Evolutionary conservation across 2,329 filamentous ascomycete genomes (phyloP).

Genomic region (Echinosphaeria canescens): DNA sequence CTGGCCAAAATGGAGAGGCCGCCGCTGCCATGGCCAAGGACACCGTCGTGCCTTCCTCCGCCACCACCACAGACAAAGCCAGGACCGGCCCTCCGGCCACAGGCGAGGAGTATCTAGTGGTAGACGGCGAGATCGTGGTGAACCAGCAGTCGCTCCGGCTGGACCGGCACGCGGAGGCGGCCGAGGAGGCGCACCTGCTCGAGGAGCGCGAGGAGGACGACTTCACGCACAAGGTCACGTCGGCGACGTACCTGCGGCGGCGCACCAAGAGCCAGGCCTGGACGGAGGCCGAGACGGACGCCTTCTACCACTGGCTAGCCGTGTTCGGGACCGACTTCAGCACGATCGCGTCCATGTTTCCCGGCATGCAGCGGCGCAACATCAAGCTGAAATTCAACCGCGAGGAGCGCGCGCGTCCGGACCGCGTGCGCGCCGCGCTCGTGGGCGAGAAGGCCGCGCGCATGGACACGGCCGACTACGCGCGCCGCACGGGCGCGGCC

Average conservation of each 20-base stretch:
- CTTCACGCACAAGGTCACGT: slow-evolving; percentile 50
- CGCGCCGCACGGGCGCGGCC: slow-evolving; percentile 25
- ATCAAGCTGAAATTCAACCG: slow-evolving; percentile 70
- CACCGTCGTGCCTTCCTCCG: too few species aligned
- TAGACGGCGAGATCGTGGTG: slow-evolving; percentile 52
- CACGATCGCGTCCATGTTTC: slow-evolving; percentile 60
- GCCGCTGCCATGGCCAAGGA: too few species aligned
- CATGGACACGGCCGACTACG: slow-evolving; percentile 37
- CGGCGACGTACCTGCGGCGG: slow-evolving; percentile 40
- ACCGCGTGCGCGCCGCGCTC: slow-evolving; percentile 40
- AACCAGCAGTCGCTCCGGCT: slow-evolving; percentile 46
- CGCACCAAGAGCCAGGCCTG: slow-evolving; percentile 46
- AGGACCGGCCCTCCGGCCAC: slow-evolving; percentile 4
- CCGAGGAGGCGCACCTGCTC: slow-evolving; percentile 24
- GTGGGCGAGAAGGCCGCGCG: slow-evolving; percentile 30
- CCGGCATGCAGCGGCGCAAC: slow-evolving; percentile 45
- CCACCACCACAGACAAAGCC: background rate
- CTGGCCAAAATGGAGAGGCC: slow-evolving; percentile 4
- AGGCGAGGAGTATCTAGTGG: slow-evolving; percentile 32
- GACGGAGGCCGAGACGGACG: slow-evolving; percentile 47
- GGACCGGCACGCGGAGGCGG: slow-evolving; percentile 43
- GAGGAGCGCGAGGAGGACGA: slow-evolving; percentile 59
- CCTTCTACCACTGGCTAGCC: slow-evolving; percentile 52
- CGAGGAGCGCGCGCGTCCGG: slow-evolving; percentile 48
- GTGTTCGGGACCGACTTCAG: slow-evolving; percentile 73